Evolutionary conservation across 1,139 yeast genomes (phyloP).

Genomic region (Hansenula lynferdii): DNA sequence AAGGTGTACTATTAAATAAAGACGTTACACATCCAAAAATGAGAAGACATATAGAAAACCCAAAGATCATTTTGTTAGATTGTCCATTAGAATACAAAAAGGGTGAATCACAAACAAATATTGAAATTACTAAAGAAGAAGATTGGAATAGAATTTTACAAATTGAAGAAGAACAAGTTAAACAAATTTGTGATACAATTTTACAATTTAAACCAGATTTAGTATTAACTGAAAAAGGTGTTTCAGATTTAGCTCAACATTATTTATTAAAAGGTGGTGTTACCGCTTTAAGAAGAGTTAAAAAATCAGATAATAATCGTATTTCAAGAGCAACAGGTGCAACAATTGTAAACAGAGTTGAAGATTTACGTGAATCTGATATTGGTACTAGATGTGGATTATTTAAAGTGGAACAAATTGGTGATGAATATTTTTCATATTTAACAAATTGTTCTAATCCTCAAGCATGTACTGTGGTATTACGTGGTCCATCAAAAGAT

Average conservation of each 20-base stretch:
- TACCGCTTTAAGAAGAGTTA: conserved; percentile 89
- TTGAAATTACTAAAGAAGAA: conserved; percentile 92
- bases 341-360: conserved; percentile 91
- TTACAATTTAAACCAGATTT: conserved; percentile 86
- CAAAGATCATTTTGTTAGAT: conserved; percentile 83
- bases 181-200: conserved; percentile 78
- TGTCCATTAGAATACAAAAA: conserved; percentile 98
- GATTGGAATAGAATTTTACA: conserved; percentile 96
- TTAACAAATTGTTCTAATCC: conserved; percentile 80
- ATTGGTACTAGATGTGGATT: conserved; percentile 86
- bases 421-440: conserved; percentile 94
- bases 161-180: conserved; percentile 98
- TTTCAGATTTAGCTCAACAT: conserved; percentile 97
- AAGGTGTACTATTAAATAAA: conserved; percentile 91
- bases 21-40: conserved; percentile 98
- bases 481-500: conserved; percentile 97
- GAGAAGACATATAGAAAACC: conserved; percentile 85
- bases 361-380: conserved; percentile 88
- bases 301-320: conserved; percentile 94
- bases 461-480: conserved; percentile 86
- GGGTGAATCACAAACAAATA: conserved; percentile 98
- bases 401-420: conserved; percentile 91
- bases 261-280: conserved; percentile 91
- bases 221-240: conserved; percentile 98
- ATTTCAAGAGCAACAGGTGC: conserved; percentile 98